Conservation (phyloP, 2,329 filamentous ascomycete species). For the Phyllosticta capitalensis region DNA sequence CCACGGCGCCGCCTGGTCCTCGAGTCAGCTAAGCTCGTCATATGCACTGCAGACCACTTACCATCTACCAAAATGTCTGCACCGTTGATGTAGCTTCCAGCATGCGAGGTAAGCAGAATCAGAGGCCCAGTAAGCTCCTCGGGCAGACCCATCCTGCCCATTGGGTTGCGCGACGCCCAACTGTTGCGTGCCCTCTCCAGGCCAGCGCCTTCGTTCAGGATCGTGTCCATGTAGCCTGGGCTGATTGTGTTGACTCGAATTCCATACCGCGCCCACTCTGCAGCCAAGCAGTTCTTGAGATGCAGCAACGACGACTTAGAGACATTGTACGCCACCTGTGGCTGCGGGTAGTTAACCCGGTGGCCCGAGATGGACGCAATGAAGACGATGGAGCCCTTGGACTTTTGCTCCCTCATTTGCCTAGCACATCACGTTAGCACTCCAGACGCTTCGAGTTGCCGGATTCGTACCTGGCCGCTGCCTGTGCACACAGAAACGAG, state of each 20-base stretch:
- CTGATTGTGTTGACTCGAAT: slow-evolving; percentile 62
- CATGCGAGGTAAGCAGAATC: slow-evolving; percentile 50
- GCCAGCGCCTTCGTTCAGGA: slow-evolving; percentile 57
- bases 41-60: not conserved
- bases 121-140: slow-evolving; percentile 55
- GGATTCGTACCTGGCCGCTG: slow-evolving; percentile 38
- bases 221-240: slow-evolving; percentile 70
- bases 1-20: slow-evolving; percentile 4
- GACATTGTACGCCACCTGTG: slow-evolving; percentile 63
- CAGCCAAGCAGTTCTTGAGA: slow-evolving; percentile 56
- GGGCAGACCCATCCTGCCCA: slow-evolving; percentile 55
- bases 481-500: slow-evolving; percentile 60
- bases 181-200: slow-evolving; percentile 43
- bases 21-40: not conserved
- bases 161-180: slow-evolving; percentile 53
- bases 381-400: slow-evolving; percentile 54
- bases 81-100: slow-evolving; percentile 60
- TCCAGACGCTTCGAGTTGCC: slow-evolving; percentile 8
- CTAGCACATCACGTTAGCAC: slow-evolving; percentile 15
- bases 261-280: slow-evolving; percentile 62
- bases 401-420: slow-evolving; percentile 43
- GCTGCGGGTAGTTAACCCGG: slow-evolving; percentile 61
- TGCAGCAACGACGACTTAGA: slow-evolving; percentile 58
- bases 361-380: slow-evolving; percentile 61
- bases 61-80: slow-evolving; percentile 58